Evolutionary conservation across 2,329 filamentous ascomycete genomes (phyloP), one percentile per base, ranked within the genome.

Genomic region (Hawksworthiomyces lignivorus): DNA sequence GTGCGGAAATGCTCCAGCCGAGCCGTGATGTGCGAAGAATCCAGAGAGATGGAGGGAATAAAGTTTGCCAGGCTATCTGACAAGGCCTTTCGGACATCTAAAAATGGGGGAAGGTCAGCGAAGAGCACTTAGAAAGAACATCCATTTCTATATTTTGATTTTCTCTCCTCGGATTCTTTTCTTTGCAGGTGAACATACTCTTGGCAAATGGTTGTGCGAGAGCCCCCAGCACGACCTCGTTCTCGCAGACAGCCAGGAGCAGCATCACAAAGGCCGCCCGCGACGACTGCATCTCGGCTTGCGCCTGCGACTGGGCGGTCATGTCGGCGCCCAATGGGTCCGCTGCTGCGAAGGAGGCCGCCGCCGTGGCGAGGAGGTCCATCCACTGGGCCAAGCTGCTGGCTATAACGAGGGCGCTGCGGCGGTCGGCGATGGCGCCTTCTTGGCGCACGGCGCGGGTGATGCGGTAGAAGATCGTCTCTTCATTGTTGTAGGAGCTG

Each of bases 391-490:
- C 71, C 43, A 77, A 66, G 32, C 71, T 58, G 40, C 61, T 61
- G 19, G 71, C 65, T 28, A 78, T 57, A 17, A 70, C 63, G 8
- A 78, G 51, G 0, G 70, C 73, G n/a, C 73, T 68, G 21, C 65
- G 57, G 14, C 60, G 54, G 19, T 63, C 64, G 43, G 57, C 62
- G 36, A 78, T 72, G 2, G 66, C 69, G 1, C 56, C 60, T 0
- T 70, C 74, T 36, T 74, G 65, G 2, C 70, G 83, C 38, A 97
- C 88, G 0, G 82, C 84, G 62, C 94, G 95, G 3, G 87, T 87
- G 38, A 98, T 87, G 4, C 89, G 81, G 61, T 95, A 94, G 56
- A 96, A 83, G 62, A 97, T 86, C 38, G 92, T 82, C 64, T 96
- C 95, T 59, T 98, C 92, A 0, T 83, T 61, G 46, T 65, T 65